Evolutionary conservation across 2,329 filamentous ascomycete species (phyloP).

Genomic region (Periconia digitata): DNA sequence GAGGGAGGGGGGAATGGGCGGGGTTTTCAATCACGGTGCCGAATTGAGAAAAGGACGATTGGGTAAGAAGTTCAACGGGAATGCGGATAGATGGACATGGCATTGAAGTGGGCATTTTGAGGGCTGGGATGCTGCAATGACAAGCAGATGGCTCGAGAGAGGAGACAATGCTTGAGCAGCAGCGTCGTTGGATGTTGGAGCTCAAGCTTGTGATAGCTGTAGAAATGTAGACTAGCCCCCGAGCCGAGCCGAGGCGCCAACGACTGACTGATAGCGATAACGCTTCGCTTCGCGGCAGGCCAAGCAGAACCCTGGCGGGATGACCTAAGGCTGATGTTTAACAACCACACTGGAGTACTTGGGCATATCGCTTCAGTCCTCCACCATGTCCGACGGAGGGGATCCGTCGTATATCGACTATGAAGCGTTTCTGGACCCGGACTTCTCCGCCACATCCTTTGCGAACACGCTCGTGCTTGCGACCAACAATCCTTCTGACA

Average conservation of each 20-base stretch:
- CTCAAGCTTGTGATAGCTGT: slow-evolving; percentile 15
- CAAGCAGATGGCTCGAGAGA: slow-evolving; percentile 1
- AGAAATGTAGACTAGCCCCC: no score
- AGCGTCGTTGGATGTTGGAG: slow-evolving; percentile 9
- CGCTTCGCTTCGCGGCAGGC: not conserved
- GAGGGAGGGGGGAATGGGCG: slow-evolving; percentile 53
- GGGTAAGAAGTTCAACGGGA: slow-evolving; percentile 66
- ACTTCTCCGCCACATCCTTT: slow-evolving; percentile 79
- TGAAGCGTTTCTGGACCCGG: slow-evolving; percentile 81
- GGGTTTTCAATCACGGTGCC: slow-evolving; percentile 83
- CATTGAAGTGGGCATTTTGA: slow-evolving; percentile 43
- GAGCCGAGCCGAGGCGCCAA: slow-evolving; percentile 14
- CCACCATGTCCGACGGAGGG: slow-evolving; percentile 49
- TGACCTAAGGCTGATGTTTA: slow-evolving; percentile 3
- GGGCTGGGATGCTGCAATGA: slow-evolving; percentile 2
- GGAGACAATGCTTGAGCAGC: slow-evolving; percentile 2
- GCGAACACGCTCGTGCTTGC: slow-evolving; percentile 85
- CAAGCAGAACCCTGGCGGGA: no score
- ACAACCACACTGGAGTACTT: slow-evolving; percentile 1
- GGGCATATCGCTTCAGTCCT: slow-evolving; percentile 2
- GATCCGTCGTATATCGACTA: slow-evolving; percentile 93
- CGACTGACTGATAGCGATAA: slow-evolving; percentile 4
- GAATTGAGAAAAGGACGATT: slow-evolving; percentile 71
- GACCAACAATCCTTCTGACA: slow-evolving; percentile 91
- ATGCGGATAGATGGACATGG: slow-evolving; percentile 50